These are phyloP conservation scores for Teratosphaeriaceae sp. DNA, from an alignment of 2,329 filamentous ascomycete species.

Conservation along the genomic window DNA sequence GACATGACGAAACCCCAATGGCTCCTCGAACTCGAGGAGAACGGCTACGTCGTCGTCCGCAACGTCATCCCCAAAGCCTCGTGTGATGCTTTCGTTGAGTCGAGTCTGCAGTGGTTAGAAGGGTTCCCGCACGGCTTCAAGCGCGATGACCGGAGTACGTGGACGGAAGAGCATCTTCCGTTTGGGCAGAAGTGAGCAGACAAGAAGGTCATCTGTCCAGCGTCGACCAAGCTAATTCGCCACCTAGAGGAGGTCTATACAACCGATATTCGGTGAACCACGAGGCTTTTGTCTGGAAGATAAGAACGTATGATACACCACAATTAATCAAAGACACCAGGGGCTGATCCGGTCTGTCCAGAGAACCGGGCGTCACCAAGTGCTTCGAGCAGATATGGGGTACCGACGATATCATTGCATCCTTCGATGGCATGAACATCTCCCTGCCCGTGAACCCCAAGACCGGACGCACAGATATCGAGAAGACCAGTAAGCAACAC, in stretches of 20 bases:
- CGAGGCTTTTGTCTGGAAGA: constrained; percentile 23
- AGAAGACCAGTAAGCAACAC: constrained; percentile 2
- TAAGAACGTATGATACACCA: constrained; percentile 7
- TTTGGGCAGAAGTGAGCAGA: background rate
- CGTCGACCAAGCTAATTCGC: constrained; percentile 1
- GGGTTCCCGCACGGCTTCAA: constrained; percentile 15
- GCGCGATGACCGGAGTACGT: constrained; percentile 14
- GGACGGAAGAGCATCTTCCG: constrained; percentile 14
- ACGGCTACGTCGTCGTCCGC: constrained; percentile 15
- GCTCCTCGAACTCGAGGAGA: constrained; percentile 13
- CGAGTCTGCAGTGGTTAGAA: constrained; percentile 14
- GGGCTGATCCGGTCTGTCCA: background rate
- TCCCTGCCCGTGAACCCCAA: constrained; percentile 14
- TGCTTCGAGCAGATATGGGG: constrained; percentile 18
- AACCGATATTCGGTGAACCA: constrained; percentile 19
- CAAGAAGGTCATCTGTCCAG: background rate
- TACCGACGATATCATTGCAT: constrained; percentile 20
- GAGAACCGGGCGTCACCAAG: constrained; percentile 17
- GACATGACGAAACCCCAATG: constrained; percentile 12
- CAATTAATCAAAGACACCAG: background rate
- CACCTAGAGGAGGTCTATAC: constrained; percentile 13
- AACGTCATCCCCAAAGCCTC: constrained; percentile 11
- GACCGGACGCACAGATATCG: constrained; percentile 13
- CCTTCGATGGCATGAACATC: constrained; percentile 21
- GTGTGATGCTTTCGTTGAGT: constrained; percentile 11